phyloP scores from a whole-genome alignment of 257 asterid genomes.

The Marsdenia floribunda region DNA sequence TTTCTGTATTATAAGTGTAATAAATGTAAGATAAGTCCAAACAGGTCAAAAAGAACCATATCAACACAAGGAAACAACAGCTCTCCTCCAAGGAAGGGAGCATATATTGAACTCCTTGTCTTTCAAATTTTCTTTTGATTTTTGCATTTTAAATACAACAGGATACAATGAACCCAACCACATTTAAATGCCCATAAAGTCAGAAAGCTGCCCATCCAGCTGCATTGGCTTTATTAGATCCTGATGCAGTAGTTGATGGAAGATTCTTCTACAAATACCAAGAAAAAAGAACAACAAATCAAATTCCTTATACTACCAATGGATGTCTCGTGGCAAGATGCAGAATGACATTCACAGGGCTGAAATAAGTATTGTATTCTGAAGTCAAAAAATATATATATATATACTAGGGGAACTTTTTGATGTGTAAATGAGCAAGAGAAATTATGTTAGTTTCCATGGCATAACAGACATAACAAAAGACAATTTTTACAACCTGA shows the following conservation, averaged over 20 bases:
- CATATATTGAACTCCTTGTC: constrained; percentile 16
- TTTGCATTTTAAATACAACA: constrained; percentile 36
- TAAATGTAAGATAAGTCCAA: constrained; percentile 10
- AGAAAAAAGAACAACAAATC: constrained; percentile 4
- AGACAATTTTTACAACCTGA: not conserved
- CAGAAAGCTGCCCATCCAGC: constrained; percentile 99
- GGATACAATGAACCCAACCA: constrained; percentile 24
- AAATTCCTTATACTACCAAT: not conserved
- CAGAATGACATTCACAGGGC: not conserved
- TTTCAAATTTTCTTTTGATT: constrained; percentile 20
- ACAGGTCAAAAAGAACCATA: constrained; percentile 11
- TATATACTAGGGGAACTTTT: not conserved
- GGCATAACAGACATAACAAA: not conserved
- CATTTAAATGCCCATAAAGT: constrained; percentile 18
- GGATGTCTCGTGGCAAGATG: not conserved
- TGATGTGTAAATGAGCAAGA: not conserved
- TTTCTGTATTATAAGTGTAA: constrained; percentile 11
- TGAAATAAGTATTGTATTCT: not conserved
- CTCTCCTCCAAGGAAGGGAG: constrained; percentile 17
- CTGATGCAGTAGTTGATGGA: constrained; percentile 62
- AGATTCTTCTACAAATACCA: constrained; percentile 68
- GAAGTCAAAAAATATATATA: not conserved
- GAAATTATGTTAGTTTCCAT: not conserved
- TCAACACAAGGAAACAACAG: constrained; percentile 12
- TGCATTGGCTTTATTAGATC: constrained; percentile 56